Percentiles rank a stretch among this genome's conserved stretches.
Evolutionary conservation across 441 rosid genomes (phyloP).

Genomic region (Theobroma grandiflorum): DNA sequence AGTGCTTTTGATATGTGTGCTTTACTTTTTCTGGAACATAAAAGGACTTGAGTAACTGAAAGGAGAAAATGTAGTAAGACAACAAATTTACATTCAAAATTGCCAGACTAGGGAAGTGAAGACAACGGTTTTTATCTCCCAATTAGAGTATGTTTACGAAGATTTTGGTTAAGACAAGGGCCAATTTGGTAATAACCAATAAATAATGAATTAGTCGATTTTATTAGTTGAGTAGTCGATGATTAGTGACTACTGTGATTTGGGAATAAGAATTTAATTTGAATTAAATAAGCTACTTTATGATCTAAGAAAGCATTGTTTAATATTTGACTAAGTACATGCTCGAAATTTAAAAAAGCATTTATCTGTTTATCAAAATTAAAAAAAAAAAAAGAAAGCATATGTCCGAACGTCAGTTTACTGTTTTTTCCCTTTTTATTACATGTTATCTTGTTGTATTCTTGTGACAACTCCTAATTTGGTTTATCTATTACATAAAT

Average conservation of each 20-base stretch:
- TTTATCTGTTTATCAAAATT: not conserved
- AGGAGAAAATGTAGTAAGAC: not conserved
- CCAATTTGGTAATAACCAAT: not conserved
- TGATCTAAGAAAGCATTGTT: not conserved
- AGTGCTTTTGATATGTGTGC: not conserved
- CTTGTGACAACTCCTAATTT: too few species aligned
- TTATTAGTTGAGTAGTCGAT: not conserved
- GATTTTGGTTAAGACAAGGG: not conserved
- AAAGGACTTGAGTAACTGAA: constrained; percentile 7
- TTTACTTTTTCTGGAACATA: not conserved
- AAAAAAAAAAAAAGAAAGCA: too few species aligned
- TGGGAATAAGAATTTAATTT: not conserved
- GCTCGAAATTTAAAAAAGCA: not conserved
- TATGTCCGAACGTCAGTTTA: too few species aligned
- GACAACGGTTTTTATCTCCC: constrained; percentile 2
- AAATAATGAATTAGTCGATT: not conserved
- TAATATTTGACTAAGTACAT: not conserved
- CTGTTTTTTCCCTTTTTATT: too few species aligned
- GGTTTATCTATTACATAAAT: too few species aligned
- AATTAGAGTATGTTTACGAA: not conserved
- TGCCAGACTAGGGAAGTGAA: not conserved
- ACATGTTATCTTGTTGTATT: too few species aligned
- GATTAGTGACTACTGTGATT: not conserved
- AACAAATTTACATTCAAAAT: not conserved
- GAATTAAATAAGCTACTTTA: not conserved